These are phyloP conservation scores for Hemisphaericaspora subhashii DNA, from an alignment of 1,139 yeast species.

Conservation along the genomic window DNA sequence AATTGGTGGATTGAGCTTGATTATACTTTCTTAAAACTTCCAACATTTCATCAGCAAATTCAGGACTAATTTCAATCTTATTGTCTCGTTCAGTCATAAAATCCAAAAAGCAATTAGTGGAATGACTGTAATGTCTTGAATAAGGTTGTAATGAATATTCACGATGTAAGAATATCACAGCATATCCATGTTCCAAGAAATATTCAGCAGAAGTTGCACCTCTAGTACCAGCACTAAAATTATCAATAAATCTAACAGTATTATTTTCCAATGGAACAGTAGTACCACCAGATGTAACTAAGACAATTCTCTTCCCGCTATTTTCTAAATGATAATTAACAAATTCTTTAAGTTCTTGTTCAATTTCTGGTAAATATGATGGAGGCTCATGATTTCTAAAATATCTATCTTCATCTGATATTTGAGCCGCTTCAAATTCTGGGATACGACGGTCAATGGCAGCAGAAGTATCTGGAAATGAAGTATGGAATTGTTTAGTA, in stretches of 20 bases:
- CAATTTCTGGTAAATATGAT: conserved; percentile 62
- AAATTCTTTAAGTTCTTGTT: conserved; percentile 57
- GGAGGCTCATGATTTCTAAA: conserved; percentile 76
- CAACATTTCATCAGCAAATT: conserved; percentile 64
- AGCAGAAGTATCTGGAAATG: conserved; percentile 65
- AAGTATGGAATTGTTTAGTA: conserved; percentile 48
- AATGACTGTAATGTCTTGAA: conserved; percentile 83
- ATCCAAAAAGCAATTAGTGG: conserved; percentile 83
- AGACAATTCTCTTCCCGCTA: conserved; percentile 56
- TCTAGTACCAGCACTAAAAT: conserved; percentile 96
- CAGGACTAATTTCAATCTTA: conserved; percentile 57
- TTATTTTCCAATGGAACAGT: conserved; percentile 96
- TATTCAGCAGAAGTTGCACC: conserved; percentile 97
- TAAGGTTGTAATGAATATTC: conserved; percentile 91
- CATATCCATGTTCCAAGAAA: conserved; percentile 80
- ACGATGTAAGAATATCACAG: conserved; percentile 88
- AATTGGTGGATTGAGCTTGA: conserved; percentile 55
- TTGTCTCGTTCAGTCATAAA: conserved; percentile 62
- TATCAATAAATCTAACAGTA: conserved; percentile 94
- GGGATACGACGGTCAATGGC: conserved; percentile 81
- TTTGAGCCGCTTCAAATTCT: conserved; percentile 76
- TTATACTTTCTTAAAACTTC: conserved; percentile 66
- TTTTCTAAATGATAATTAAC: conserved; percentile 44
- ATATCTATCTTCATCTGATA: conserved; percentile 71
- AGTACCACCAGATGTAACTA: conserved; percentile 97